Evolutionary conservation across 345 rosid species (phyloP), one percentile per base, ranked within the genome.

Genomic region (Aegle marmelos): DNA sequence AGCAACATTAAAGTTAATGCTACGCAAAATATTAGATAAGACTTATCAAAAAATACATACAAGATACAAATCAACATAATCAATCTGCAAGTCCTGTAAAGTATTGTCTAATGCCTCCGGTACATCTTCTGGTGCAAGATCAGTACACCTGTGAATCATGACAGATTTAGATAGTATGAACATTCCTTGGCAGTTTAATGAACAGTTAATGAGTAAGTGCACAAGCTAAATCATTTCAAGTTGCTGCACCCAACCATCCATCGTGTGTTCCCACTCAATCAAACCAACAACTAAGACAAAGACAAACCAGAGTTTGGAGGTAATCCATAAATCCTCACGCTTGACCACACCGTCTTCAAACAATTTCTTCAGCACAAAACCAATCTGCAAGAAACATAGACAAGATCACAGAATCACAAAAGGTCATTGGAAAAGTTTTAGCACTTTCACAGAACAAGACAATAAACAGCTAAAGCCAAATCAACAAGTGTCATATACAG

Each of bases 21-120:
- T 69, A 14, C 4, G 22, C 68, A 64, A 30, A 30, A 1, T n/a
- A 68, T 17, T 39, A 2, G 53, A 68, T 39, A 16, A 17, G 25
- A 25, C 16, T 28, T 14, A 69, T 69, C 1, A 48, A 9, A 28
- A 50, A 11, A 45, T 19, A 53, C 84, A 57, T 82, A 88, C 88
- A 45, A 89, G 86, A 80, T 88, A 86, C 11, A 88, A 79, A 86
- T 88, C 91, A 57, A 89, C 56, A 8, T 85, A 86, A 41, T 88
- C 88, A 28, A 89, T 86, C 68, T 89, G 91, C 45, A 89, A 79
- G 72, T 86, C 91, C 54, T 83, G 78, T 57, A 88, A 79, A 41
- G 86, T 88, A 70, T 56, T 82, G 39, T 63, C 77, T 30, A 86
- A 64, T 39, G 91, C 86, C 85, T 85, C 80, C 6, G 87, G 75